A percentile compares a stretch with the other conserved stretches of the same genome.
phyloP scores from a whole-genome alignment of 306 rosid species.

The Spatholobus suberectus region DNA sequence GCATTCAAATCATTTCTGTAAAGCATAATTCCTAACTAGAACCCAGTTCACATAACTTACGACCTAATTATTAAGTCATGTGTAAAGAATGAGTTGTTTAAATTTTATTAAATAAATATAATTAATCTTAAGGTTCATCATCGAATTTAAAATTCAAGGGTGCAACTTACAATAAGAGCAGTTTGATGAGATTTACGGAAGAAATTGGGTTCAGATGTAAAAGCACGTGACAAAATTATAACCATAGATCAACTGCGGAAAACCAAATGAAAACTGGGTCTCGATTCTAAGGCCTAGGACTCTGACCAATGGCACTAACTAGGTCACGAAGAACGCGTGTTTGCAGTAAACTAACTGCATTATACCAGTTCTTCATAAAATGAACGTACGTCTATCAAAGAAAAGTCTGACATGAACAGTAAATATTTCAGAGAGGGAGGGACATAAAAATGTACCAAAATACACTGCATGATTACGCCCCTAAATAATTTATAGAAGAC shows the following conservation, averaged over 20 bases:
- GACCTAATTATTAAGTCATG: slow-evolving; percentile 16
- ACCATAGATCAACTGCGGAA: not conserved
- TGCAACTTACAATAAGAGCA: slow-evolving; percentile 13
- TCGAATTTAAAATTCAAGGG: not conserved
- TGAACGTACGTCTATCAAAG: not conserved
- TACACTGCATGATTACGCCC: slow-evolving; percentile 38
- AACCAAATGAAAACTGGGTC: not conserved
- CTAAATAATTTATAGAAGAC: slow-evolving; percentile 11
- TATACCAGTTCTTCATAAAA: slow-evolving; percentile 29
- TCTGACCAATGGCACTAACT: slow-evolving; percentile 16
- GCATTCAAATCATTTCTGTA: slow-evolving; percentile 43
- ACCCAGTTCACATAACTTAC: slow-evolving; percentile 35
- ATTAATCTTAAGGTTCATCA: not conserved
- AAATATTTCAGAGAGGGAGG: not conserved
- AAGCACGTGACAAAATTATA: slow-evolving; percentile 30
- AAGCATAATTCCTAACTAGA: slow-evolving; percentile 35
- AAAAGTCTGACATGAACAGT: slow-evolving; percentile 35
- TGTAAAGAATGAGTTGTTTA: slow-evolving; percentile 15
- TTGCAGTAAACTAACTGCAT: slow-evolving; percentile 37
- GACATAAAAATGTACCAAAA: slow-evolving; percentile 24
- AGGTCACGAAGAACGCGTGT: slow-evolving; percentile 18
- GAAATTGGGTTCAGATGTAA: not conserved
- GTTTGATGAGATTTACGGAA: slow-evolving; percentile 22
- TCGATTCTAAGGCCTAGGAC: slow-evolving; percentile 29
- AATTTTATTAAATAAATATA: not conserved